Evolutionary conservation across 1,284 basidiomycete genomes (phyloP).

Genomic region (Mycosarcoma maydis): DNA sequence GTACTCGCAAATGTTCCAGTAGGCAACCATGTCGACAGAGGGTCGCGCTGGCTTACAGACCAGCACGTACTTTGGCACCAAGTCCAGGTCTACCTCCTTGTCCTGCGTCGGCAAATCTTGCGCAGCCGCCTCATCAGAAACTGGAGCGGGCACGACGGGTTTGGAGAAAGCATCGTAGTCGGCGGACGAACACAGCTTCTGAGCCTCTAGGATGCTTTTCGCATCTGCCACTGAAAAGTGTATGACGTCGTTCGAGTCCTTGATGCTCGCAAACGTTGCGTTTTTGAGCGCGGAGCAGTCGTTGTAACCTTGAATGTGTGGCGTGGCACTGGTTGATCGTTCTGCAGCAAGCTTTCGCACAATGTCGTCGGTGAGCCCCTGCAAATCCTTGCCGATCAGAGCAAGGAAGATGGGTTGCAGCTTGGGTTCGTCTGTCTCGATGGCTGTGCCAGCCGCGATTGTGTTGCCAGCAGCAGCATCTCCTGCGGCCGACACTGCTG

Average conservation of each 20-base stretch:
- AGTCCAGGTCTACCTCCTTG: constrained; percentile 55
- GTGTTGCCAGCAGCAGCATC: background rate
- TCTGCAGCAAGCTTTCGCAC: constrained; percentile 17
- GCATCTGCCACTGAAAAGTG: constrained; percentile 68
- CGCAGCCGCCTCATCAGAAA: background rate
- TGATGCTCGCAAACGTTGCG: constrained; percentile 23
- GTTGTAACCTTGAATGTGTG: constrained; percentile 18
- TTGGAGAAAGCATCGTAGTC: constrained; percentile 41
- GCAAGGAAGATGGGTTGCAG: constrained; percentile 37
- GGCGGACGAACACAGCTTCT: constrained; percentile 20
- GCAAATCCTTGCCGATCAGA: constrained; percentile 7
- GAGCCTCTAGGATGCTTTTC: constrained; percentile 15
- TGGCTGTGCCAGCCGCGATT: constrained; percentile 5
- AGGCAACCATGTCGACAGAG: constrained; percentile 13
- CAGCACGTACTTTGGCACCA: constrained; percentile 59
- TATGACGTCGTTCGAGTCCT: constrained; percentile 74
- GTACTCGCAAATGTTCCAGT: constrained; percentile 50
- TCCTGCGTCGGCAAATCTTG: constrained; percentile 21
- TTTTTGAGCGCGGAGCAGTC: constrained; percentile 9
- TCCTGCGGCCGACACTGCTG: background rate
- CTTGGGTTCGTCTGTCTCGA: constrained; percentile 34
- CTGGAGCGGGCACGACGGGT: constrained; percentile 13
- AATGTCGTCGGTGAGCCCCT: constrained; percentile 2
- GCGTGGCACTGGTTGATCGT: background rate
- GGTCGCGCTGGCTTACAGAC: constrained; percentile 19